phyloP scores from a whole-genome alignment of 2,329 filamentous ascomycete species.

The Arthrobotrys megalospora region DNA sequence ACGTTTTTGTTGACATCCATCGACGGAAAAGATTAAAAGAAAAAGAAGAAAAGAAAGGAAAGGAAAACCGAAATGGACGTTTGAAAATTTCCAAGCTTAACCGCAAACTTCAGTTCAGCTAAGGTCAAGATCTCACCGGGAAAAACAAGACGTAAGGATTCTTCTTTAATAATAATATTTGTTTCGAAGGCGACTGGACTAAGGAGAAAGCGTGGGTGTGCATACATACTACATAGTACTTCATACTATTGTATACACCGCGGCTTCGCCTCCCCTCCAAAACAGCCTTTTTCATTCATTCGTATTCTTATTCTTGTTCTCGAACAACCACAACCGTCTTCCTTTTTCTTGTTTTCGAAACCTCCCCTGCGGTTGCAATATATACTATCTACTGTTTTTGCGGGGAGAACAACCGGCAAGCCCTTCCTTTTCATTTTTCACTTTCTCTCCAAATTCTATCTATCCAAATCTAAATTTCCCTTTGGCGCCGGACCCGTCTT shows the following conservation, averaged over 20 bases:
- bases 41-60: background rate
- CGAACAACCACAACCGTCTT: background rate
- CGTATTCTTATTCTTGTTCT: background rate
- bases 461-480: slow-evolving; percentile 1
- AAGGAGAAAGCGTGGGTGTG: too few relatives aligned
- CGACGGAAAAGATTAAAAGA: slow-evolving; percentile 25
- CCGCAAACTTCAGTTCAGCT: too few relatives aligned
- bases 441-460: slow-evolving; percentile 11
- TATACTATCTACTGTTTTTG: background rate
- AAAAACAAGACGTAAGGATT: too few relatives aligned
- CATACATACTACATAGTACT: too few relatives aligned
- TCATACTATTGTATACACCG: background rate
- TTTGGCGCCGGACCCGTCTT: slow-evolving; percentile 25
- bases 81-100: background rate
- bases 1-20: slow-evolving; percentile 49
- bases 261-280: background rate
- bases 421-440: background rate
- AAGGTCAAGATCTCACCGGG: too few relatives aligned
- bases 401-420: too few relatives aligned
- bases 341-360: too few relatives aligned
- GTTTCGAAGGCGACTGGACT: too few relatives aligned
- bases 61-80: background rate
- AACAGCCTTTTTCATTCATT: background rate
- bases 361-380: background rate
- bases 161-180: too few relatives aligned